Base-by-base conservation (phyloP, 805 yeast species). In the Saccharomycopsis oosterbeekiorum region DNA sequence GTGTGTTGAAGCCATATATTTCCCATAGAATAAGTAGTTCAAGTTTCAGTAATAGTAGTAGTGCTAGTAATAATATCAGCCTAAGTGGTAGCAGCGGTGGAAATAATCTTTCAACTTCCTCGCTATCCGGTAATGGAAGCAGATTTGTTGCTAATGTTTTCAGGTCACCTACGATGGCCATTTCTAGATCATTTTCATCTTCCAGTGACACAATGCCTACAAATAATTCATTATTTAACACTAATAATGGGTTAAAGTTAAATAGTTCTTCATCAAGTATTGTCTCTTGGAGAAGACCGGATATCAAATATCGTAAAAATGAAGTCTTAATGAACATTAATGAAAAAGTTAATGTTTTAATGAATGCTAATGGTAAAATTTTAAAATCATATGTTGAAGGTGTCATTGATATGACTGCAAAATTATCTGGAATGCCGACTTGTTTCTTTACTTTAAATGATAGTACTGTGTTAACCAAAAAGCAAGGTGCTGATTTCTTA, bases 361-460 rank as follows among this genome's bases (percentile, higher is more conserved):
- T 89, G 70, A 81, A 85, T 8, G 77, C 85, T 8, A 80, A 82
- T 60, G 88, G 89, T 1, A 79, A 83, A 19, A 77, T 87, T 0
- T 73, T 89, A 37, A 79, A 87, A 61, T 80, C 91, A 0, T 85
- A 83, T 68, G 88, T 91, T 26, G 89, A 86, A 65, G 97, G 97
- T 4, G 75, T 80, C 11, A 83, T 92, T 55, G 77, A 80, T 58
- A 79, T 89, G 79, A 84, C 85, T 57, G 76, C 93, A 0, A 89
- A 84, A 53, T 73, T 92, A 12, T 79, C 88, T 0, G 97, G 97
- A 2, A 82, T 84, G 80, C 97, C 97, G 0, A 79, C 80, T 26
- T 92, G 97, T 70, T 81, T 84, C 56, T 85, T 92, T 70, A 96
- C 93, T 0, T 77, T 93, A 56, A 83, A 84, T 64, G 91, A 87